Conservation (phyloP, 139 green algal species). For the Axilococcus clingmanii region DNA sequence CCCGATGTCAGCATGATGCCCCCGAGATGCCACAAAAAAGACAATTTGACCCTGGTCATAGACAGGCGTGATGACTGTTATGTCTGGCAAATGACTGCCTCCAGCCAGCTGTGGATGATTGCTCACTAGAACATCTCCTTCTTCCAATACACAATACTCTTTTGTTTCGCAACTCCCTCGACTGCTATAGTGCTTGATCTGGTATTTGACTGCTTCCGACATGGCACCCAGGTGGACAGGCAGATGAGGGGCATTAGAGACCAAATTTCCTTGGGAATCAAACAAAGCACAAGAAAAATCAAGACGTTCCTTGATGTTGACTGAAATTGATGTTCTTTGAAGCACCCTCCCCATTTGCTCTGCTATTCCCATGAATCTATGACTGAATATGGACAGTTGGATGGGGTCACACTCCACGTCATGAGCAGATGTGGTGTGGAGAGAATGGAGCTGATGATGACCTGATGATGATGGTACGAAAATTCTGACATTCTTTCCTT, state of each 20-base stretch:
- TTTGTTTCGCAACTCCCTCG: conserved; percentile 20
- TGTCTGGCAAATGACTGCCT: conserved; percentile 93
- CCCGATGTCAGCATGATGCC: conserved; percentile 82
- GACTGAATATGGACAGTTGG: conserved; percentile 88
- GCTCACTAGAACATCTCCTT: conserved; percentile 86
- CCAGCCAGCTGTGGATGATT: conserved; percentile 92
- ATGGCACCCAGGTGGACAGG: conserved; percentile 97
- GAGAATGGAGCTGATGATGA: conserved; percentile 5
- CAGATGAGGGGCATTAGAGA: conserved; percentile 97
- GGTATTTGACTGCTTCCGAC: conserved; percentile 81
- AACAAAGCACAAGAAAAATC: conserved; percentile 97
- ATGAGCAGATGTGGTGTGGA: background rate
- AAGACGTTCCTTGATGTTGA: conserved; percentile 99
- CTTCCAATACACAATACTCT: conserved; percentile 20
- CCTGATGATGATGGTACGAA: background rate
- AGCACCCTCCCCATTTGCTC: conserved; percentile 97
- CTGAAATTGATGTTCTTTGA: conserved; percentile 82
- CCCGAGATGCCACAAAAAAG: conserved; percentile 89
- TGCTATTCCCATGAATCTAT: conserved; percentile 98
- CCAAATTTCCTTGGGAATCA: conserved; percentile 50
- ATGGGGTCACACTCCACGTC: conserved; percentile 72
- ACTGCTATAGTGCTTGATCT: conserved; percentile 51
- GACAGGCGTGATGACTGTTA: conserved; percentile 97
- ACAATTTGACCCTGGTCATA: conserved; percentile 62
- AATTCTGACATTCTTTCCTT: conserved; percentile 66